These are phyloP conservation scores for Turnera subulata DNA, from an alignment of 345 rosid genomes.

Conservation along the genomic window DNA sequence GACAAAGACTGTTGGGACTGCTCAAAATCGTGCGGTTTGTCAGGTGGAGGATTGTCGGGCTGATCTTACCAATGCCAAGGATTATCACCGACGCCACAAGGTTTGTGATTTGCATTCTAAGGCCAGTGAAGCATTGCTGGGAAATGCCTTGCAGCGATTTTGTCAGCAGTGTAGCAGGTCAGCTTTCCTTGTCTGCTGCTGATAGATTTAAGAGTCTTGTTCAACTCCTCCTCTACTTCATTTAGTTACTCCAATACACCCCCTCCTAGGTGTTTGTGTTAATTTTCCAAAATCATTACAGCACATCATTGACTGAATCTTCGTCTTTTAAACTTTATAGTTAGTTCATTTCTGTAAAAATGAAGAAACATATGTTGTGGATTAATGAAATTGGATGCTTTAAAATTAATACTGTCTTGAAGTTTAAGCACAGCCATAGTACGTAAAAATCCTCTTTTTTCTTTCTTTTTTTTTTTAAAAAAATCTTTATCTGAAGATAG, in stretches of 20 bases:
- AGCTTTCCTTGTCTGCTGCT: no score
- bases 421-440: no score
- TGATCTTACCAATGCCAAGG: slow-evolving; percentile 29
- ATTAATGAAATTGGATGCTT: neutral
- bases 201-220: no score
- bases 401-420: neutral
- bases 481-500: slow-evolving; percentile 10
- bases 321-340: no score
- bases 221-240: no score
- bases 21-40: slow-evolving; percentile 58
- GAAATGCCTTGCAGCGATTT: slow-evolving; percentile 24
- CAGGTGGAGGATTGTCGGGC: slow-evolving; percentile 44
- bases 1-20: slow-evolving; percentile 51
- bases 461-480: no score
- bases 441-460: no score
- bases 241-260: no score
- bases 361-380: no score
- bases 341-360: no score
- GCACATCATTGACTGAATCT: neutral
- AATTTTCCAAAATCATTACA: neutral
- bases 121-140: slow-evolving; percentile 21
- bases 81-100: slow-evolving; percentile 28
- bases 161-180: slow-evolving; percentile 38
- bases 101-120: slow-evolving; percentile 30
- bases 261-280: no score